Conservation (phyloP, 2,329 filamentous ascomycete species). For the Ceratocystis smalleyi region DNA sequence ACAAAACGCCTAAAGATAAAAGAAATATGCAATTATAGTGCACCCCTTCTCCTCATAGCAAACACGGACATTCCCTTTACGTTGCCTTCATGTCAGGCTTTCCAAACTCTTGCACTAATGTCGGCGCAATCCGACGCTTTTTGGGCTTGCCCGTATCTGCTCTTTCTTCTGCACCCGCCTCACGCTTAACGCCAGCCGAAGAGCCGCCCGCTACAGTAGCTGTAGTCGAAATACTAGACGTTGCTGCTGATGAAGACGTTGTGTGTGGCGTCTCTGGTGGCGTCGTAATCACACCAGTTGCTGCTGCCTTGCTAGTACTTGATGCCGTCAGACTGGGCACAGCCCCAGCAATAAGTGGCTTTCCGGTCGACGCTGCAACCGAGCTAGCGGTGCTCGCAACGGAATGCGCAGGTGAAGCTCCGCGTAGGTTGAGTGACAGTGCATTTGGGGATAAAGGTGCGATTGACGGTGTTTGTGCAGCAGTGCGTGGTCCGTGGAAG, state of each 20-base stretch:
- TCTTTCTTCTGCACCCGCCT: slow-evolving; percentile 39
- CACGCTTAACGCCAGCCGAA: slow-evolving; percentile 37
- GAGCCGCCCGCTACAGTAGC: not conserved
- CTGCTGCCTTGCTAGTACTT: slow-evolving; percentile 46
- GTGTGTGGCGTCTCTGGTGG: slow-evolving; percentile 73
- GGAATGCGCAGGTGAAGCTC: slow-evolving; percentile 20
- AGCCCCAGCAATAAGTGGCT: slow-evolving; percentile 54
- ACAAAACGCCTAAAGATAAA: not conserved
- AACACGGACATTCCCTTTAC: not conserved
- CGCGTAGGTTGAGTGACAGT: slow-evolving; percentile 18
- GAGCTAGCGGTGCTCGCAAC: slow-evolving; percentile 55
- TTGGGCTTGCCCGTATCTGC: slow-evolving; percentile 43
- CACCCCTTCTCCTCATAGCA: not conserved
- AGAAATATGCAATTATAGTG: not conserved
- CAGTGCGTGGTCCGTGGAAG: slow-evolving; percentile 35
- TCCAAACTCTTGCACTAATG: slow-evolving; percentile 21
- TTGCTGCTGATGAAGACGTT: slow-evolving; percentile 20
- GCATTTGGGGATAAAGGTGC: slow-evolving; percentile 44
- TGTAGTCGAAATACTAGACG: not conserved
- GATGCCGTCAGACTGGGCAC: slow-evolving; percentile 63
- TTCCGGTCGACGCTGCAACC: slow-evolving; percentile 13
- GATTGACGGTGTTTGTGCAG: slow-evolving; percentile 60
- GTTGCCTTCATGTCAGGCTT: slow-evolving; percentile 7
- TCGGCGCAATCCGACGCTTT: slow-evolving; percentile 56
- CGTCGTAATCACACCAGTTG: slow-evolving; percentile 61